Conservation (phyloP, 2,329 filamentous ascomycete genomes). For the Colletotrichum caudatum region DNA sequence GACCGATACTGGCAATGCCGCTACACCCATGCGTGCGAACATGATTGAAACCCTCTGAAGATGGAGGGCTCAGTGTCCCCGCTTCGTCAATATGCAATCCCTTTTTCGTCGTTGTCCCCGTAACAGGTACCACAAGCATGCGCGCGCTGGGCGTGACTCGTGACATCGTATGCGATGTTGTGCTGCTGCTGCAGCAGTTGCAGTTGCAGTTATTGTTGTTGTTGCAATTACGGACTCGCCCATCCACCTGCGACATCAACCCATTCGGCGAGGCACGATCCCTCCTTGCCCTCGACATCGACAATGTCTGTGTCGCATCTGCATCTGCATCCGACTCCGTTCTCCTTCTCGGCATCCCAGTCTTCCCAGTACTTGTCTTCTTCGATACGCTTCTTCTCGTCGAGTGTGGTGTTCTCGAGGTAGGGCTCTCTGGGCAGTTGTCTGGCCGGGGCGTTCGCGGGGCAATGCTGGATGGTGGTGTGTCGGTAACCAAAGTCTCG, state of each 20-base stretch:
- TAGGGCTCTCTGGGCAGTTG: constrained; percentile 85
- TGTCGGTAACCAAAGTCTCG: constrained; percentile 98
- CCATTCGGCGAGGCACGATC: constrained; percentile 95
- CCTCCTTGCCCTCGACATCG: constrained; percentile 97
- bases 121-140: constrained; percentile 24
- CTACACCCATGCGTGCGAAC: constrained; percentile 30
- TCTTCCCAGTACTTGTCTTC: constrained; percentile 97
- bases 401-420: constrained; percentile 82
- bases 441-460: constrained; percentile 90
- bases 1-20: constrained; percentile 35
- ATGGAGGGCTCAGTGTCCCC: constrained; percentile 20
- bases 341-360: constrained; percentile 89
- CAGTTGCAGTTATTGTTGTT: background rate
- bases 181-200: background rate
- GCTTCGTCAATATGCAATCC: constrained; percentile 41
- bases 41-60: constrained; percentile 36
- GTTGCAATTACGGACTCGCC: constrained; percentile 64
- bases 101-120: constrained; percentile 29
- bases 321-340: constrained; percentile 96
- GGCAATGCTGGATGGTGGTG: constrained; percentile 98
- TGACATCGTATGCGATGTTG: constrained; percentile 34
- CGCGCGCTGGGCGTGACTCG: constrained; percentile 33
- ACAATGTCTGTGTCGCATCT: constrained; percentile 97
- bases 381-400: constrained; percentile 86
- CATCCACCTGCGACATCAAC: constrained; percentile 97